Base-by-base conservation (phyloP, 2,329 filamentous ascomycete genomes). In the Plenodomus lindquistii region DNA sequence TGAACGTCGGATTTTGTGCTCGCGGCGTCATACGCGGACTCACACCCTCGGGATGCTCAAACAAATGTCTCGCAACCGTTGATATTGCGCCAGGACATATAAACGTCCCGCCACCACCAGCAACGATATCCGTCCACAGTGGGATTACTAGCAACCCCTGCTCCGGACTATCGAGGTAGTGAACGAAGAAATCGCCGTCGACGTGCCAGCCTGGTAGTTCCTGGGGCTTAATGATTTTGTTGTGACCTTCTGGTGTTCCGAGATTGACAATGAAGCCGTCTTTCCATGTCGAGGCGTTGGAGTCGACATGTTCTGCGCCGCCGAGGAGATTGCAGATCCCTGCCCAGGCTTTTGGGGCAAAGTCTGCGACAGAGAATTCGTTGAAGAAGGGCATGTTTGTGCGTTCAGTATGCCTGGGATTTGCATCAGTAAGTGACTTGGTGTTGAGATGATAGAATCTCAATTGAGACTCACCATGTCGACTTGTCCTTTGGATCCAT, bases 241-340 rank as follows among this genome's bases (percentile, higher is more conserved):
- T 78, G 50, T 82, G 79, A 40, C 73, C 73, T 42, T 77, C 64
- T 1, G 67, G 65, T 2, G 77, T 82, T 11, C 86, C 86, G 7
- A 89, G 77, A 68, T 88, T 89, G 35, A 89, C 84, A 59, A 89
- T 89, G 46, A 88, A 79, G 3, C 79, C 79, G 71, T 89, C 86
- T 55, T 78, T 78, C 85, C 86, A 88, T n/a, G 72, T 65, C n/a
- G 77, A 77, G 9, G 60, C 57, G 18, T 72, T 64, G 11, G 62
- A 55, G 41, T 70, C 59, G 31, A 70, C 55, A 31, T 52, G 4
- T 53, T 50, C n/a, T 19, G 85, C 81, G 46, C 85, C 85, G 44
- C 85, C 85, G 48, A 85, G 80, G 9, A 89, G 77, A 66, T 86
- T 81, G 66, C 81, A 84, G 52, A 88, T 87, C 16, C 84, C 85